Evolutionary conservation across 345 rosid genomes (phyloP), one percentile per base, ranked within the genome.

Genomic region (Aquilaria malaccensis): DNA sequence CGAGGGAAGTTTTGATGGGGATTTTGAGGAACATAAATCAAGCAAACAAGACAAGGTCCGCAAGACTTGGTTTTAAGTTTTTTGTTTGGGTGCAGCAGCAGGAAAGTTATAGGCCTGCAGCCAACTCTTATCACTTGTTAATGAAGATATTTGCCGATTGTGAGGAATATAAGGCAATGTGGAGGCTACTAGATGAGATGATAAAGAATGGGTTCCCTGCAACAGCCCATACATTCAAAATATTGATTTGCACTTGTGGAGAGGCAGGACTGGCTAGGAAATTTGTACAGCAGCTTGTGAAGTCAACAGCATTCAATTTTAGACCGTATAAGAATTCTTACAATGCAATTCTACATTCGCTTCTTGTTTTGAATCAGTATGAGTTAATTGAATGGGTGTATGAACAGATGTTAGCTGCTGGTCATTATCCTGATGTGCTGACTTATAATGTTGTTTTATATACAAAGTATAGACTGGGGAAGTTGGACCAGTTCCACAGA

Each of bases 101-200:
- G 57, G 78, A 73, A 33, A 67, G 75, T 64, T 83, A 77, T 67
- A 83, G 72, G 77, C 95, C 83, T 80, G 77, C 95, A 0, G 73
- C 76, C 5, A 81, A 77, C 70, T 30, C 83, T 0, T 89, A 85
- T 70, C 83, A 87, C 76, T 71, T 77, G 76, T 81, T 87, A 67
- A 81, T 89, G 91, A 80, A 85, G 74, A 80, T 87, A 65, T 78
- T 85, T 74, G 85, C 91, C 1, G 83, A 81, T 12, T 83, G 91
- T 54, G 88, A 80, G 10, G 95, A 87, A 79, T 83, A 70, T 63
- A 83, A 76, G 85, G 87, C 95, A 58, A 89, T 89, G 88, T 83
- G 95, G 91, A 83, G 87, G 67, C 69, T 89, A 41, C 79, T 78
- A 2, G 91, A 87, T 68, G 95, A 87, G 74, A 89, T 87, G 97